phyloP scores from a whole-genome alignment of 1,284 basidiomycete genomes.

The Melampsora americana region DNA sequence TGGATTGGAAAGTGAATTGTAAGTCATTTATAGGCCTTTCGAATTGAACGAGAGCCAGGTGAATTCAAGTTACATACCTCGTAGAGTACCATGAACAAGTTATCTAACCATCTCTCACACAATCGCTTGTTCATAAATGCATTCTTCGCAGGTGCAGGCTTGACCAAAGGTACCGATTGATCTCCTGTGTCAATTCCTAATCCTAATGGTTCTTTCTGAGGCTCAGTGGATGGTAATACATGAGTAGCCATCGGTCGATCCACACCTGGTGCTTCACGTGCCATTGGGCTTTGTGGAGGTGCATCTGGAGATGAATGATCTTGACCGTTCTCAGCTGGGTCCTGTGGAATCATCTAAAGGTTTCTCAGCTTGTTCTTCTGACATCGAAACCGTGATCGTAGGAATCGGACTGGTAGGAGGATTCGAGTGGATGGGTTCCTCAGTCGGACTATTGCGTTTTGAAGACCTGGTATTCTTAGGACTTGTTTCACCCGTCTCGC shows the following conservation, averaged over 20 bases:
- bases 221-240: conserved; percentile 1
- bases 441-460: neutral
- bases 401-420: conserved; percentile 37
- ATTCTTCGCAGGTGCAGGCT: conserved; percentile 56
- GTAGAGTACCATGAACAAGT: conserved; percentile 96
- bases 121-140: conserved; percentile 94
- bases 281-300: conserved; percentile 20
- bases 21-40: neutral
- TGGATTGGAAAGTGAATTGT: neutral
- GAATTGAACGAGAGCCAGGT: neutral
- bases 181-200: neutral
- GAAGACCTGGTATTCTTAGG: neutral
- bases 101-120: conserved; percentile 97
- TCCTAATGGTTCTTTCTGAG: conserved; percentile 29
- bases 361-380: conserved; percentile 16
- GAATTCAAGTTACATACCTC: conserved; percentile 62
- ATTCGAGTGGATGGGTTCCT: neutral
- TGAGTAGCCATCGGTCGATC: conserved; percentile 40
- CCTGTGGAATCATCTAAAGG: neutral
- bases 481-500: conserved; percentile 33
- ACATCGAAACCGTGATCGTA: conserved; percentile 37
- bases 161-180: conserved; percentile 47
- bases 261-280: conserved; percentile 25
- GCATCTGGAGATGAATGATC: conserved; percentile 5
- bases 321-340: neutral